Conservation (phyloP, 768 basidiomycete species). For the Pleurotus pulmonarius region DNA sequence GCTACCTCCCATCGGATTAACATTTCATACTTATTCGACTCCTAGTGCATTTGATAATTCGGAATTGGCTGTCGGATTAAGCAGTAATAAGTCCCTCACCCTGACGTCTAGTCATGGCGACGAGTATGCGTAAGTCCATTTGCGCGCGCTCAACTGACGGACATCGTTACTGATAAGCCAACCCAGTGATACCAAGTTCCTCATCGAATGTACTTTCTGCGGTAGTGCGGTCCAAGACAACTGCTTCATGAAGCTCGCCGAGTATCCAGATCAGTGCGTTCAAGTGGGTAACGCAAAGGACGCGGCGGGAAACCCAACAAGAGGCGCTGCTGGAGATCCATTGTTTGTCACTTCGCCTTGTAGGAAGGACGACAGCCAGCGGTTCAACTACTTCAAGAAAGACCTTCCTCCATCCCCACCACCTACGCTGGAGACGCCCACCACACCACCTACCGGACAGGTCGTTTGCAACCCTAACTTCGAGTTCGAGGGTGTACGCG, state of each 20-base stretch:
- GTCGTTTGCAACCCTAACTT: conserved; percentile 1
- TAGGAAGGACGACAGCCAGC: conserved; percentile 1
- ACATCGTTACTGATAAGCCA: neutral
- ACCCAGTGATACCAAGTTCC: neutral
- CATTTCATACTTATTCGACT: neutral
- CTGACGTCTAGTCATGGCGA: neutral
- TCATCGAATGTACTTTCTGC: conserved; percentile 1
- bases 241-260: neutral
- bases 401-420: neutral
- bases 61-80: neutral
- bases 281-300: neutral
- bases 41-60: neutral
- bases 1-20: neutral
- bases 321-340: neutral
- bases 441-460: neutral
- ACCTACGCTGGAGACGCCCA: neutral
- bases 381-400: conserved; percentile 1
- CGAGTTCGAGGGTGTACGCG: conserved; percentile 1
- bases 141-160: no score
- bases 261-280: neutral
- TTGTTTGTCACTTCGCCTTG: neutral
- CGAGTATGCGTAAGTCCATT: neutral
- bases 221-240: conserved; percentile 1
- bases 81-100: neutral
- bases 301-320: neutral